phyloP scores from a whole-genome alignment of 2,329 filamentous ascomycete species.

The Aureobasidium sp. region DNA sequence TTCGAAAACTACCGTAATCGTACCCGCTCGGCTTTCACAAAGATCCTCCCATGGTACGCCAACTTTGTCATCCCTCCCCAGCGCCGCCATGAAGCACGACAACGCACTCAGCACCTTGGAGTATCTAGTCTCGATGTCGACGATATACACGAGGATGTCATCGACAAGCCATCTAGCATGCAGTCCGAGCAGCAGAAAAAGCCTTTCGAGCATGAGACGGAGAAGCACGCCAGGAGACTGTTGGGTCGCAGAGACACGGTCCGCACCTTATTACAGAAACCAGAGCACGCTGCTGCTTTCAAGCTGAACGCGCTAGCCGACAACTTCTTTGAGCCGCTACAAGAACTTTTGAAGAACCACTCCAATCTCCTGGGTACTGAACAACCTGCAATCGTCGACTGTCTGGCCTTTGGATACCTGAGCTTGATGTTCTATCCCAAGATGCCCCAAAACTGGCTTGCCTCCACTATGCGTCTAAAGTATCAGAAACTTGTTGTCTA shows the following conservation, averaged over 20 bases:
- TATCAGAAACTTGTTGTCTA: constrained; percentile 35
- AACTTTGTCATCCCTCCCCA: constrained; percentile 79
- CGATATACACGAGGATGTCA: constrained; percentile 33
- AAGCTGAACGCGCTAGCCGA: constrained; percentile 65
- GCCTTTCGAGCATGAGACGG: constrained; percentile 26
- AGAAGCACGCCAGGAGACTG: constrained; percentile 42
- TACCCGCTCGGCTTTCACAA: constrained; percentile 74
- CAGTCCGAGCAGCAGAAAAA: constrained; percentile 22
- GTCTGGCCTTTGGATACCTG: constrained; percentile 72
- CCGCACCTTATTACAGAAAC: constrained; percentile 54
- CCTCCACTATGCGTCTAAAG: constrained; percentile 48
- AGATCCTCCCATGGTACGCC: constrained; percentile 74
- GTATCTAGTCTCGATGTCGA: constrained; percentile 41
- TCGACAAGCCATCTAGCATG: constrained; percentile 25
- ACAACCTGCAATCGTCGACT: constrained; percentile 63
- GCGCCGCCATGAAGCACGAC: constrained; percentile 62
- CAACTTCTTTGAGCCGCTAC: constrained; percentile 65
- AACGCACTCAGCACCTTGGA: constrained; percentile 52
- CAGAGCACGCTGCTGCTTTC: constrained; percentile 67
- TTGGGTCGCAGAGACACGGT: constrained; percentile 53
- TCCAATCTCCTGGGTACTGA: constrained; percentile 49
- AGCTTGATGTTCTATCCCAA: constrained; percentile 61
- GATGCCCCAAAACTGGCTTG: constrained; percentile 57
- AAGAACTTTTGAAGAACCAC: constrained; percentile 53
- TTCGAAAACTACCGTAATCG: constrained; percentile 74